Base-by-base conservation (phyloP, 1,139 yeast species). In the Barnettozyma hawaiiensis region DNA sequence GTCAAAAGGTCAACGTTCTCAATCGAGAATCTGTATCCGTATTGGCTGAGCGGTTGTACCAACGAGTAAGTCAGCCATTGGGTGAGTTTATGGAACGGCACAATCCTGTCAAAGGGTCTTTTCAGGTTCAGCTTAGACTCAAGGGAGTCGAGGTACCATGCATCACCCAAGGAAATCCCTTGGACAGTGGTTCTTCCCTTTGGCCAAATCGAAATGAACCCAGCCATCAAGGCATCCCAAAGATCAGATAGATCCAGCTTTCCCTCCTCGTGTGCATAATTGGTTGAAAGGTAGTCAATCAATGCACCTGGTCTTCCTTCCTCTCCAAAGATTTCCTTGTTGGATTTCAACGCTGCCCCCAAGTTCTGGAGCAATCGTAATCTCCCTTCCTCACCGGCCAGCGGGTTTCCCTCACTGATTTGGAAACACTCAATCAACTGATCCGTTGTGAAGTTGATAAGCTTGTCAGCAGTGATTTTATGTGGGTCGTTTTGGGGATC, bases 1-100 rank as follows among this genome's bases (percentile, higher is more conserved):
- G 83, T 78, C 60, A 74, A 75, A 35, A 69, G 59, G 1, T 62
- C 54, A 41, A 71, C 66, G 46, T 73, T 69, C 5, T 47, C 36
- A 20, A 70, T 61, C 1, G 53, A 55, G 50, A 78, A 71, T 31
- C 61, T 58, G 37, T 75, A 64, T 4, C 69, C 70, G 50, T 63
- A 72, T 22, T 63, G 59, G 42, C 65, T 66, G 42, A 78, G 61
- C 5, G 82, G 82, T 9, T 70, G 69, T 18, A 77, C 57, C 39
- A 78, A 58, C 2, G 83, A 77, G 54, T 78, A 78, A 28, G 80
- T 71, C 14, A 78, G 62, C 83, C 83, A 78, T 56, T 78, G 83
- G 0, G 81, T 75, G 37, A 78, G 64, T 48, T 78, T 78, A 52
- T 78, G 83, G 59, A 78, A 78, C 3, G 83, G 76, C 11, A 74